Base-by-base conservation (phyloP, 441 rosid species). In the Adansonia madagascariensis region DNA sequence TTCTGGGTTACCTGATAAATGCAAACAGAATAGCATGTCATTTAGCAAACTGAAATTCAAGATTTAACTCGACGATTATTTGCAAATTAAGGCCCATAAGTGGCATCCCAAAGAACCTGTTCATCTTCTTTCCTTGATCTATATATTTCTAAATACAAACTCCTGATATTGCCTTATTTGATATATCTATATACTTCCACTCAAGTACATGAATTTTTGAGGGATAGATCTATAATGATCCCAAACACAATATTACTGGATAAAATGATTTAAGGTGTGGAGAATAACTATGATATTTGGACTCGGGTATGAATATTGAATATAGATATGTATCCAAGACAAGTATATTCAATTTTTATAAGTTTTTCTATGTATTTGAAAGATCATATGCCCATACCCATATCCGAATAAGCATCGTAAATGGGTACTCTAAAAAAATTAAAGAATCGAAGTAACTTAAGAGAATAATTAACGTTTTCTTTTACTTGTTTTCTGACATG, bases 1-100 rank as follows among this genome's bases (percentile, higher is more conserved):
- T 77, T 96, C 98, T 0, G 96, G 93, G 80, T 90, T 90, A 63
- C 98, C 99, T 96, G 85, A 0, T 83, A 77, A 86, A 57, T 59
- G 56, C 78, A 80, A 81, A 46, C 61, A 53, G 17, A 78, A 46
- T 11, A 74, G 41, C 35, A 67, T 20, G 59, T 77, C n/a, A 82
- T 80, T 20, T 17, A 76, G 56, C 69, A 70, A 78, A 67, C 65
- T 44, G 56, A 57, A 11, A 77, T 14, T 3, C 70, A 49, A 62
- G 39, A 71, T 57, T 14, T 53, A 71, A 15, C 24, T 17, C 39
- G 20, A 73, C 12, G 11, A 59, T 43, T 20, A 52, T 24, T 49
- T 15, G 61, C 47, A 52, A 71, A n/a, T 24, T 22, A 4, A 73
- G 64, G 11, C 41, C 17, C 1, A 50, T 4, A 44, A 6, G n/a